Evolutionary conservation across 2,329 filamentous ascomycete genomes (phyloP).

Genomic region (Pleoardoris graminearum): DNA sequence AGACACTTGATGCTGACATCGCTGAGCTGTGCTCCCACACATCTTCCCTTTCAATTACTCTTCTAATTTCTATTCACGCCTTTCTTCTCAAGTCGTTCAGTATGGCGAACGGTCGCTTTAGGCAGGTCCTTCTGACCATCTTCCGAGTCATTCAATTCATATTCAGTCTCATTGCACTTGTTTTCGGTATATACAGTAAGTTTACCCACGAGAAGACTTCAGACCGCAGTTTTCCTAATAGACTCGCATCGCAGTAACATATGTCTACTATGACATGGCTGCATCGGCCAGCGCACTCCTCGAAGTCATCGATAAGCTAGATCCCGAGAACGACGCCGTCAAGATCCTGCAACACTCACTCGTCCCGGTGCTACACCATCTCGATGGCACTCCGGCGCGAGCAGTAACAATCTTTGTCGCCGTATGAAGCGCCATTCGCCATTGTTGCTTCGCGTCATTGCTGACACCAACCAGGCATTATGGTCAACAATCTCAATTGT

Average conservation of each 20-base stretch:
- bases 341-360: conserved; percentile 8
- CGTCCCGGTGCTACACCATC: conserved; percentile 9
- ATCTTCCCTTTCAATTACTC: too few species aligned
- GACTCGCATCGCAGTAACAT: conserved; percentile 3
- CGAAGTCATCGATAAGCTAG: conserved; percentile 3
- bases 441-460: neutral
- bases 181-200: conserved; percentile 11
- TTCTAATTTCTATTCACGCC: neutral
- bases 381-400: conserved; percentile 8
- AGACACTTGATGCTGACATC: too few species aligned
- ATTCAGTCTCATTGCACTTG: conserved; percentile 8
- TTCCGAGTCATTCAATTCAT: conserved; percentile 14
- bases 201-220: neutral
- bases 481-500: conserved; percentile 12
- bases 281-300: conserved; percentile 1
- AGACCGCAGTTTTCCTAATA: neutral
- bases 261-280: conserved; percentile 12
- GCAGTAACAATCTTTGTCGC: conserved; percentile 9
- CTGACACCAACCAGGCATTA: conserved; percentile 6
- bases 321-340: conserved; percentile 8
- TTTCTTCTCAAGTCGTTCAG: neutral
- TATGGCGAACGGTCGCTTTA: conserved; percentile 6
- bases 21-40: too few species aligned
- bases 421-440: conserved; percentile 7
- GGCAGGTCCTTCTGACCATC: conserved; percentile 6